A percentile compares a stretch with the other conserved stretches of the same genome.
These are phyloP conservation scores for Chaetomium globosum DNA, from an alignment of 2,329 filamentous ascomycete genomes.

Conservation along the genomic window DNA sequence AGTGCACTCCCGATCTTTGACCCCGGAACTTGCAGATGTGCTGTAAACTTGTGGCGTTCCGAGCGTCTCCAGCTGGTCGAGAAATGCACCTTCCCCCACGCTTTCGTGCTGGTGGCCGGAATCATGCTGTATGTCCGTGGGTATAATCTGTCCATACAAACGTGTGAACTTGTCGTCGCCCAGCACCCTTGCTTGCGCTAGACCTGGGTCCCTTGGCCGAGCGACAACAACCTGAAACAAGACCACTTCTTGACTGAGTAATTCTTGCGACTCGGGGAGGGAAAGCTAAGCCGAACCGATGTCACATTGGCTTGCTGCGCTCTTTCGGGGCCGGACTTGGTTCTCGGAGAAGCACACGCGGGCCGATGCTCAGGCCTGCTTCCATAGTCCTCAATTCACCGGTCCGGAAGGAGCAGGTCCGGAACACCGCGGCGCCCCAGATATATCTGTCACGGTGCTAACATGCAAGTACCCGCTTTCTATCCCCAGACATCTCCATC, in stretches of 20 bases:
- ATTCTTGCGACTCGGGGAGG: conserved; percentile 23
- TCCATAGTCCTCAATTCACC: background rate
- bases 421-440: background rate
- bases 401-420: conserved; percentile 11
- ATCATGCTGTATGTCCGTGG: no score
- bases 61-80: background rate
- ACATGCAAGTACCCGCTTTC: background rate
- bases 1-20: background rate
- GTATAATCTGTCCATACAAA: background rate
- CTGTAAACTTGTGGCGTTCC: background rate
- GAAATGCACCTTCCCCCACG: background rate
- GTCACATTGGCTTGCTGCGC: conserved; percentile 26
- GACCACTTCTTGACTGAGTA: conserved; percentile 24
- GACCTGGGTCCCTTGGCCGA: conserved; percentile 25
- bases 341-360: background rate
- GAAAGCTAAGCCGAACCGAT: conserved; percentile 27
- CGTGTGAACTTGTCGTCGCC: background rate
- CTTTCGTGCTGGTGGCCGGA: background rate
- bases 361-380: conserved; percentile 4
- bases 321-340: conserved; percentile 19
- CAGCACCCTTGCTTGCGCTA: conserved; percentile 21
- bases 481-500: background rate
- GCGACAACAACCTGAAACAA: conserved; percentile 33
- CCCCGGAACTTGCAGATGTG: background rate
- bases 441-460: background rate